Evolutionary conservation across 805 yeast genomes (phyloP).

Genomic region (Martiniozyma abietophila): DNA sequence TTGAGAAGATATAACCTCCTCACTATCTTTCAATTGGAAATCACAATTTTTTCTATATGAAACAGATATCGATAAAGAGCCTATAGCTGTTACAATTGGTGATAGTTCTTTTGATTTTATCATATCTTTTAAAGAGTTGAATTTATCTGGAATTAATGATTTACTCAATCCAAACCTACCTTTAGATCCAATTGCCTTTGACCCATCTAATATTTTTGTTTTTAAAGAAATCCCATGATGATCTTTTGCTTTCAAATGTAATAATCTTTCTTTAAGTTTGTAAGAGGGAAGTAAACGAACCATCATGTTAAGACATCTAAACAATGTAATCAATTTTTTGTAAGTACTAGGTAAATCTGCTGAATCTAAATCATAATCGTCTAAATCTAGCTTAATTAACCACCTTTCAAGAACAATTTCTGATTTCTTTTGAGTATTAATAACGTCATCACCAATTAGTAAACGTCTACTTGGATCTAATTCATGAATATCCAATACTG

Average conservation of each 20-base stretch:
- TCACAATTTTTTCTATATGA: constrained; percentile 67
- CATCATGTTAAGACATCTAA: constrained; percentile 65
- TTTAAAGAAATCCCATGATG: constrained; percentile 29
- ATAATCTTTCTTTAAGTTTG: constrained; percentile 34
- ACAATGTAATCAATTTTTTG: constrained; percentile 62
- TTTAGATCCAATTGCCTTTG: constrained; percentile 65
- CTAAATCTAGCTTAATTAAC: constrained; percentile 71
- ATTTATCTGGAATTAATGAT: constrained; percentile 31
- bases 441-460: constrained; percentile 30
- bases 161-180: constrained; percentile 83
- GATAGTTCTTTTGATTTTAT: constrained; percentile 48
- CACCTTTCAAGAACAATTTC: constrained; percentile 94
- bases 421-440: constrained; percentile 52
- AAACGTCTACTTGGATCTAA: constrained; percentile 19
- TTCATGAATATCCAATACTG: constrained; percentile 34
- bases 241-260: too few species aligned
- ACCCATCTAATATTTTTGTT: constrained; percentile 64
- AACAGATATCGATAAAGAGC: constrained; percentile 64
- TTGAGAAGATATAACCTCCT: constrained; percentile 28
- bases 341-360: constrained; percentile 60
- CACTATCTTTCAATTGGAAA: constrained; percentile 60
- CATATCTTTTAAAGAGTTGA: constrained; percentile 4
- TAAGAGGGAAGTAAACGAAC: constrained; percentile 64
- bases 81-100: constrained; percentile 68
- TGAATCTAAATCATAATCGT: constrained; percentile 26